These are phyloP conservation scores for Boletus rubropictus DNA, from an alignment of 768 basidiomycete genomes.

Conservation along the genomic window DNA sequence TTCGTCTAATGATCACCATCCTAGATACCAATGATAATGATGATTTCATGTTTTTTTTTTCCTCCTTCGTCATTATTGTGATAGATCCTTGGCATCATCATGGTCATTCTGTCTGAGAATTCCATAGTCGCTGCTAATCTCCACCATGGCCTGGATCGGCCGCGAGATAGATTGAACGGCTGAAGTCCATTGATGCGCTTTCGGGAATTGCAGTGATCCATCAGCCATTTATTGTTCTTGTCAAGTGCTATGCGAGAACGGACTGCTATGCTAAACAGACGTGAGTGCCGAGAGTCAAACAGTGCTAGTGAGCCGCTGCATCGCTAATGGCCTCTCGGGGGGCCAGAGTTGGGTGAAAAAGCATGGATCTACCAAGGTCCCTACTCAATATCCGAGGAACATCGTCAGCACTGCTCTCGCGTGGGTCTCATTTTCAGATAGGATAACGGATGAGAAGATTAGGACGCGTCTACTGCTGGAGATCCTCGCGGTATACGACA, in stretches of 20 bases:
- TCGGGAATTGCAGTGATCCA: conserved; percentile 38
- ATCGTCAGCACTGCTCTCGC: conserved; percentile 33
- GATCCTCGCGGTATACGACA: conserved; percentile 40
- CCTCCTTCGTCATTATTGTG: conserved; percentile 38
- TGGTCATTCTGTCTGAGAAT: conserved; percentile 43
- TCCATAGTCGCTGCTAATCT: conserved; percentile 38
- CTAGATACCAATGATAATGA: conserved; percentile 47
- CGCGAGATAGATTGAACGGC: conserved; percentile 32
- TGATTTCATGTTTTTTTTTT: conserved; percentile 27
- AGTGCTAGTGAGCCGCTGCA: conserved; percentile 1
- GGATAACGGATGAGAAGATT: conserved; percentile 26
- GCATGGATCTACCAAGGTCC: conserved; percentile 34
- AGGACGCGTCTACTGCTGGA: conserved; percentile 36
- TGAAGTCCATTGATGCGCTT: conserved; percentile 38
- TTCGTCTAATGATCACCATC: conserved; percentile 42
- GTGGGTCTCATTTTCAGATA: conserved; percentile 24
- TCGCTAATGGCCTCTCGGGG: conserved; percentile 29
- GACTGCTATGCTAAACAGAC: too few relatives aligned
- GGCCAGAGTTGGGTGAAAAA: conserved; percentile 34
- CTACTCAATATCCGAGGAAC: conserved; percentile 40
- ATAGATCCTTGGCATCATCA: conserved; percentile 43
- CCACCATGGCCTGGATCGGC: conserved; percentile 37
- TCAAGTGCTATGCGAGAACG: conserved; percentile 19
- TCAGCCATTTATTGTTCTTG: conserved; percentile 39
- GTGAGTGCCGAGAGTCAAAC: conserved; percentile 7